Evolutionary conservation across 2,329 filamentous ascomycete genomes (phyloP).

Genomic region (Ophiostoma ulmi): DNA sequence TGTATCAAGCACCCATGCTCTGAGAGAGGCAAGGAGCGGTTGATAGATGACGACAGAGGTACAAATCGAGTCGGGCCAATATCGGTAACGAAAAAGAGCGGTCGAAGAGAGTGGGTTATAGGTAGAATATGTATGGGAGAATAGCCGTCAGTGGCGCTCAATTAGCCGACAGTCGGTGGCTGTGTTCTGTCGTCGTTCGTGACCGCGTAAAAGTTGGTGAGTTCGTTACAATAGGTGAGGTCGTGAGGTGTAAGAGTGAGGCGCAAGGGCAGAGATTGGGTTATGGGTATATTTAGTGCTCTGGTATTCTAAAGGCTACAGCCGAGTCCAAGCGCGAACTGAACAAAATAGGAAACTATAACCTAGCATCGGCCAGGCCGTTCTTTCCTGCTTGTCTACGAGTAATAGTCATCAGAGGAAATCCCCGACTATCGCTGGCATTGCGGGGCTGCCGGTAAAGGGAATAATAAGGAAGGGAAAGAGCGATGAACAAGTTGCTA

Average conservation of each 20-base stretch:
- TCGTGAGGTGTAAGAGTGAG: neutral
- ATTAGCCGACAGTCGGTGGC: neutral
- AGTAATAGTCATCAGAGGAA: neutral
- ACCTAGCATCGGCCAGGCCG: neutral
- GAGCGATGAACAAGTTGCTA: neutral
- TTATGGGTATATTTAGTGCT: neutral
- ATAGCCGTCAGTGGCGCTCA: neutral
- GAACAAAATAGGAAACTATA: neutral
- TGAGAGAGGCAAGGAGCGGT: neutral
- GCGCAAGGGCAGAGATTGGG: constrained; percentile 1
- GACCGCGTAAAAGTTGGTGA: neutral
- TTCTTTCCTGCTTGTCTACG: neutral
- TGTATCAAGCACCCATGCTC: neutral
- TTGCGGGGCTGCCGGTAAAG: neutral
- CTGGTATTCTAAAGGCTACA: neutral
- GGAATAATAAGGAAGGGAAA: neutral
- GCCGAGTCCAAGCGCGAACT: constrained; percentile 2
- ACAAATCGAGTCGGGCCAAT: neutral
- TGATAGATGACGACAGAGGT: neutral
- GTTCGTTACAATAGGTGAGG: neutral
- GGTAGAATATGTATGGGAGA: neutral
- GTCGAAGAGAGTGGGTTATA: neutral
- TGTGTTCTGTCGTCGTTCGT: neutral
- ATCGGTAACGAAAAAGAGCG: neutral
- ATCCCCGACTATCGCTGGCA: constrained; percentile 10